Evolutionary conservation across 305 asterid genomes (phyloP), one percentile per base, ranked within the genome.

Genomic region (Plantago lanceolata): DNA sequence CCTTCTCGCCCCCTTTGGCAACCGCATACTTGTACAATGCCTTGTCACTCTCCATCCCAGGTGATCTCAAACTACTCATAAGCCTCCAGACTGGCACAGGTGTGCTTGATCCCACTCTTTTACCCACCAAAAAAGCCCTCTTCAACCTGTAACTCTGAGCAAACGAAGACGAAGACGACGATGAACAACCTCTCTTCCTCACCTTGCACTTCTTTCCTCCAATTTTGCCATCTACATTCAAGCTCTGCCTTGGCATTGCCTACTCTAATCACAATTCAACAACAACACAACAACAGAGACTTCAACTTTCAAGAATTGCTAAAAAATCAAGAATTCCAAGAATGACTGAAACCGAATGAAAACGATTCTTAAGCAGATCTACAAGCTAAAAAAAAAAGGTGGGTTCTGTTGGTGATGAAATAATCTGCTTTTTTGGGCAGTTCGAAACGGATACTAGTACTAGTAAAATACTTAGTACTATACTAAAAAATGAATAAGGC

Each of bases 71-170:
- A 63, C 43, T 35, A 35, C 75, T 79, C 88, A 73, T 79, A 89
- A 77, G 73, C 65, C 79, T 91, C 98, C 96, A 86, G 79, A 67
- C 68, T 14, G 96, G 96, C 35, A 83, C 90, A 1, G 95, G 96
- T 3, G 96, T 83, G 68, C 83, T 85, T 57, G 94, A 80, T 54
- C 96, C 97, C 73, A 79, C 86, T 66, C 78, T 84, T 68, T 78
- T 88, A 19, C 92, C 90, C 52, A 86, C 93, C 64, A 85, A 72
- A 68, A 88, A 75, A 11, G 94, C 87, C 12, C 90, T 77, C 75
- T 91, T 91, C 66, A 86, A 73, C 40, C 92, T 77, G 68, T 78
- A 79, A 63, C 77, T 84, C 62, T 76, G 83, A 69, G 73, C 78
- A 57, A 91, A 68, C 28, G 96, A 82, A 7, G 98, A 86, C 0